Evolutionary conservation across 2,329 filamentous ascomycete species (phyloP), one percentile per base, ranked within the genome.

Genomic region (Fusarium sp.): DNA sequence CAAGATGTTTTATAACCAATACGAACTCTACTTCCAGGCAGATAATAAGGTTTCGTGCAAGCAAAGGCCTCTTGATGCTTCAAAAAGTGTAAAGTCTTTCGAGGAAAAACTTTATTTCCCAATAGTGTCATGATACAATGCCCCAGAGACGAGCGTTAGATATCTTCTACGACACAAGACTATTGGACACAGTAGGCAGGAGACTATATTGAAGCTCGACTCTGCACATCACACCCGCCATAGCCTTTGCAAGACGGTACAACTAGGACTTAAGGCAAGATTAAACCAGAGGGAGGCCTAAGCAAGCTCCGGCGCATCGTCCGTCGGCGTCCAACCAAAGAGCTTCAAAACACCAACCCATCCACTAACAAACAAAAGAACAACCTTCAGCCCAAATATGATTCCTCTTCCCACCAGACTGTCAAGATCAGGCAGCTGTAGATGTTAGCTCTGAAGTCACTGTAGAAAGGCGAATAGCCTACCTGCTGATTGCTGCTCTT

Each of bases 401-500:
- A 59, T 45, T 0, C 6, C 31, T 2, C 10, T 19, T 1, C 57
- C 57, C 2, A 11, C 6, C 1, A 26, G 0, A 3, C 41, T 58
- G 8, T 59, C 52, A 16, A 59, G 23, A 9, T 58, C 51, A 0
- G 57, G 57, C 1, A 59, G 14, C 57, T 59, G 1, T 0, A 0
- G 3, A 0, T 3, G 6, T 59, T 11, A 41, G 52, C 23, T 18
- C 7, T 4, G 3, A 4, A 3, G 4, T 12, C 7, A 6, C 5
- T 18, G 7, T 10, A 13, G 8, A 7, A 5, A 4, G 10, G 7
- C 23, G 9, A 7, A 11, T 28, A 28, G 5, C 42, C 6, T 30
- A 31, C 56, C 23, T 59, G 39, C 1, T 59, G 56, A 10, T 25
- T 44, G 0, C 26, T 57, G 5, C 56, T 59, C 4, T 59, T 59